Conservation (phyloP, 2,329 filamentous ascomycete genomes). For the Botryotinia narcissicola region DNA sequence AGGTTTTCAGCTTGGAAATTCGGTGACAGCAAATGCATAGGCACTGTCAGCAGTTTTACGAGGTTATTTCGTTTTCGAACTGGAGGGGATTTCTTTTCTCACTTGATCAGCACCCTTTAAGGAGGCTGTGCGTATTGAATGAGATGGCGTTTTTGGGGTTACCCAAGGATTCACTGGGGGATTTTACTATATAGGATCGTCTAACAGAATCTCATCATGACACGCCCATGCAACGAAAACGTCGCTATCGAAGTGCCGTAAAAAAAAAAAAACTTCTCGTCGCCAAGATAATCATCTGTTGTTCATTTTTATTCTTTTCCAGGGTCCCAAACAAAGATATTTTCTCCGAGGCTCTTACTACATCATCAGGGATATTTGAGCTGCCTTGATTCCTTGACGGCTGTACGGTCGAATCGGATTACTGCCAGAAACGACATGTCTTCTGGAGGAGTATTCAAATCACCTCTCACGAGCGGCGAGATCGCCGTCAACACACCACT, state of each 20-base stretch:
- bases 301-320: not conserved
- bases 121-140: slow-evolving; percentile 5
- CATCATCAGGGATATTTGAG: not conserved
- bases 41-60: not conserved
- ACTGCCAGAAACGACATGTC: slow-evolving; percentile 11
- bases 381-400: not conserved
- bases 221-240: not conserved
- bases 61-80: not conserved
- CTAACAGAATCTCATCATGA: slow-evolving; percentile 2
- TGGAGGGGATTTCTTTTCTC: not conserved
- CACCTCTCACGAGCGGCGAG: slow-evolving; percentile 14
- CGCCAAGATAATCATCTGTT: not conserved
- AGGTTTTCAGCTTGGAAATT: slow-evolving; percentile 3
- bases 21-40: not conserved
- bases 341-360: not conserved
- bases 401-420: not conserved
- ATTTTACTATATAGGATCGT: slow-evolving; percentile 14
- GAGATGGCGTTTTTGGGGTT: not conserved
- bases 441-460: slow-evolving; percentile 18
- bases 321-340: not conserved
- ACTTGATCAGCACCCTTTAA: not conserved
- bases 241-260: not conserved
- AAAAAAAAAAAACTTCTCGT: not conserved
- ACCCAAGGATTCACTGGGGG: not conserved
- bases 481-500: not conserved